Conservation (phyloP, 768 basidiomycete genomes). For the Stropharia rugosoannulata region DNA sequence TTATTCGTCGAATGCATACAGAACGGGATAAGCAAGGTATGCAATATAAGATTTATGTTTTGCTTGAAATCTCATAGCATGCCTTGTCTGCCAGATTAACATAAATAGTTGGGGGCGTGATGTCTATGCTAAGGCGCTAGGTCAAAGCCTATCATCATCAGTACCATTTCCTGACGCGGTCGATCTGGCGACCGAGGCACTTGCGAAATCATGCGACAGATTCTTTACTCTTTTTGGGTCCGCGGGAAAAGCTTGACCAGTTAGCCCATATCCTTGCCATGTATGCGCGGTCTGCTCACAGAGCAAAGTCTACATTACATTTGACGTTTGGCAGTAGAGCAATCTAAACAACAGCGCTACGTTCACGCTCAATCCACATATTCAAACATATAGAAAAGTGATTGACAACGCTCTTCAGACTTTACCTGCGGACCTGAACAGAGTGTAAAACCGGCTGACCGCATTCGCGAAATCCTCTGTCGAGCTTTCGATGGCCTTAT, state of each 20-base stretch:
- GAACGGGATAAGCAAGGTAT: conserved; percentile 44
- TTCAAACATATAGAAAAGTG: too few species aligned
- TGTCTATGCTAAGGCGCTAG: conserved; percentile 37
- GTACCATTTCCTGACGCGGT: conserved; percentile 45
- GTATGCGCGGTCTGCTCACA: neutral
- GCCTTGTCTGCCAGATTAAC: conserved; percentile 31
- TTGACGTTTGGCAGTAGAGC: too few species aligned
- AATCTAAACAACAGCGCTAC: too few species aligned
- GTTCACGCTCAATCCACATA: too few species aligned
- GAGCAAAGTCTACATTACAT: neutral
- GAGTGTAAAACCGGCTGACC: conserved; percentile 38
- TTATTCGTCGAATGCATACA: conserved; percentile 45
- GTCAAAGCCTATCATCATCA: conserved; percentile 26
- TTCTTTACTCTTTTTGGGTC: conserved; percentile 41
- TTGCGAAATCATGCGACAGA: conserved; percentile 37
- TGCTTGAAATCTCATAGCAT: neutral
- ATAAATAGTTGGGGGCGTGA: conserved; percentile 48
- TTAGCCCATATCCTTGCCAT: neutral
- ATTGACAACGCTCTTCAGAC: conserved; percentile 16
- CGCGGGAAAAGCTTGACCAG: conserved; percentile 33
- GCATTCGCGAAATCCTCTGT: conserved; percentile 39
- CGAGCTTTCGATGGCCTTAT: conserved; percentile 43
- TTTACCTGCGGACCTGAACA: conserved; percentile 43
- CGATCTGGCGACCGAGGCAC: conserved; percentile 43
- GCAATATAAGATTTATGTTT: neutral